These are phyloP conservation scores for Asterophora lycoperdoides DNA, from an alignment of 768 basidiomycete genomes.

Conservation along the genomic window DNA sequence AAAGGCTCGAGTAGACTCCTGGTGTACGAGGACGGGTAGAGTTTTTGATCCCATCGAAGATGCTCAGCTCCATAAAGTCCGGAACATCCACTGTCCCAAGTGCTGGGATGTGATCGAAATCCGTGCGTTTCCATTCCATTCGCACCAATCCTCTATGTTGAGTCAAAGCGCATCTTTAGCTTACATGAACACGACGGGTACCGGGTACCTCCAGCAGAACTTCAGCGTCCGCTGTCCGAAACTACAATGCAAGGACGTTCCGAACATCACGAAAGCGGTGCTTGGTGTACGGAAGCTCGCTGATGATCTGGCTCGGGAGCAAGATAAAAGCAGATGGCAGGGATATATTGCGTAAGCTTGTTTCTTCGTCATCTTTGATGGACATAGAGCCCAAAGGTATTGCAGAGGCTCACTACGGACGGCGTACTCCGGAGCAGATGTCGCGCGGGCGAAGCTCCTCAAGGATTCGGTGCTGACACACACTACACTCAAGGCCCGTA, in stretches of 20 bases:
- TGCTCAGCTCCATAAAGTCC: not conserved
- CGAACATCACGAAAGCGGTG: not conserved
- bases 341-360: slow-evolving; percentile 10
- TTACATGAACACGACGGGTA: slow-evolving; percentile 12
- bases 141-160: too few species aligned
- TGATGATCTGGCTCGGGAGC: slow-evolving; percentile 13
- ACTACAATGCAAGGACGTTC: not conserved
- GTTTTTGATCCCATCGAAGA: slow-evolving; percentile 10
- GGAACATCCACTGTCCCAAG: slow-evolving; percentile 4
- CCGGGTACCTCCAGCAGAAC: slow-evolving; percentile 13
- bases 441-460: not conserved
- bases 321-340: not conserved
- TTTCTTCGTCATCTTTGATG: not conserved
- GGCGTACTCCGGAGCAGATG: not conserved
- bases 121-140: not conserved
- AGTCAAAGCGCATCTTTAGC: not conserved
- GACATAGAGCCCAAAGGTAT: not conserved
- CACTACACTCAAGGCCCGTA: not conserved
- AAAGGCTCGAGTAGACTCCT: not conserved
- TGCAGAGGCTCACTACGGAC: slow-evolving; percentile 6
- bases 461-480: not conserved
- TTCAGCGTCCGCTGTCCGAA: slow-evolving; percentile 13
- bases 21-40: not conserved
- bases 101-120: not conserved
- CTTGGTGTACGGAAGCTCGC: slow-evolving; percentile 11